A percentile compares a stretch with the other conserved stretches of the same genome.
Evolutionary conservation across 2,329 filamentous ascomycete genomes (phyloP).

Genomic region (Penicillium sclerotigenum): DNA sequence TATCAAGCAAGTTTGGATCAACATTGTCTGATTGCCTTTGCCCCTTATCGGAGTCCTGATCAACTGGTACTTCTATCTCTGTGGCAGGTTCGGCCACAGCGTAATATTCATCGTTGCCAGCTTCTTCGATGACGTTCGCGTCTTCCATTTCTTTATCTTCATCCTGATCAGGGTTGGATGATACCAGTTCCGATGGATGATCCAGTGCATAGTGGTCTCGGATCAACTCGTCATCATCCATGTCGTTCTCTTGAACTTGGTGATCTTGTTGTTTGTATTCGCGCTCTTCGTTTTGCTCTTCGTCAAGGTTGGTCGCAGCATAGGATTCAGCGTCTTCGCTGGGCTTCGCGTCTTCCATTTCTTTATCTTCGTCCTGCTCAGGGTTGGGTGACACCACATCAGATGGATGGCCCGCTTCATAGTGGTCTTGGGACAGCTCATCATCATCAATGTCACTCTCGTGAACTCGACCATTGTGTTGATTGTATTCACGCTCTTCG

Average conservation of each 20-base stretch:
- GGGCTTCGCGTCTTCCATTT: background rate
- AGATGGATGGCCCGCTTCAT: background rate
- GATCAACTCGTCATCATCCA: constrained; percentile 18
- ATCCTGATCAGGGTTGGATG: background rate
- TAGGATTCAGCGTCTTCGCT: background rate
- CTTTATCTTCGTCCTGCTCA: background rate
- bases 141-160: background rate
- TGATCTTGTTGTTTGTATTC: constrained; percentile 1
- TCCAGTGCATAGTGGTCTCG: background rate
- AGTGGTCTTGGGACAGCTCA: constrained; percentile 6
- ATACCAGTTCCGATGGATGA: background rate
- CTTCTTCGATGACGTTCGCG: background rate
- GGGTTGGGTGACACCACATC: background rate
- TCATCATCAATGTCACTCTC: constrained; percentile 21
- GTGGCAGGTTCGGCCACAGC: no score
- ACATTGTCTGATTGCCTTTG: background rate
- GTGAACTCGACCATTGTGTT: constrained; percentile 5
- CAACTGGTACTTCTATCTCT: background rate
- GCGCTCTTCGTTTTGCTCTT: background rate
- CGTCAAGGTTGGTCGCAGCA: background rate
- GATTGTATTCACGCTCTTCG: background rate
- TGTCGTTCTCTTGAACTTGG: constrained; percentile 18
- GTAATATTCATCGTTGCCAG: background rate
- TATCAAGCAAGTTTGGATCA: background rate
- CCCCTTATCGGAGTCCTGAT: background rate